Evolutionary conservation across 148 eudicot genomes (phyloP).

Genomic region (Vaccinium macrocarpon): DNA sequence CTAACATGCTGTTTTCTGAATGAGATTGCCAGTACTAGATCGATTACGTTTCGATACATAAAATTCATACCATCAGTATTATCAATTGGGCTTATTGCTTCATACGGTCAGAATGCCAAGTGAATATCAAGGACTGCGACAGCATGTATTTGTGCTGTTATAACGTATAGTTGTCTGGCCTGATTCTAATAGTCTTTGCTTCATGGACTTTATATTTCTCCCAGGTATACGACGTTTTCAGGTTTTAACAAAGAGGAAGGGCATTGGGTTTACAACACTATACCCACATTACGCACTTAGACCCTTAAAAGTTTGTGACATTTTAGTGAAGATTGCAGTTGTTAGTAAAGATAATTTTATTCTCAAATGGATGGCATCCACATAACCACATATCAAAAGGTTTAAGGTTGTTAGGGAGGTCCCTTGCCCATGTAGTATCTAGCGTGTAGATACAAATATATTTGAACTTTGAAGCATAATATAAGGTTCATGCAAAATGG

Average conservation of each 20-base stretch:
- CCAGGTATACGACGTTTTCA: not conserved
- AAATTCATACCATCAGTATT: not conserved
- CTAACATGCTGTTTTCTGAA: not conserved
- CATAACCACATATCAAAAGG: not conserved
- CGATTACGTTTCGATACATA: not conserved
- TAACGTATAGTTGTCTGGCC: not conserved
- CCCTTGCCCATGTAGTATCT: too few relatives aligned
- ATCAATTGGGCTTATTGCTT: not conserved
- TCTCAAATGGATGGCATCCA: not conserved
- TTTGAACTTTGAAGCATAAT: too few relatives aligned
- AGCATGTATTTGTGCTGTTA: not conserved
- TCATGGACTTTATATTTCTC: not conserved
- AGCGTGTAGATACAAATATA: too few relatives aligned
- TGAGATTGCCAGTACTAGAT: not conserved
- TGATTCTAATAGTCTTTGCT: not conserved
- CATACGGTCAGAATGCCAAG: not conserved
- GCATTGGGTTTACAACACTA: not conserved
- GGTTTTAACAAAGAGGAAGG: not conserved
- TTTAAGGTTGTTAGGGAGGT: not conserved
- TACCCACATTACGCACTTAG: not conserved
- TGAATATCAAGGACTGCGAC: not conserved
- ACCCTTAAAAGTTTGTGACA: not conserved
- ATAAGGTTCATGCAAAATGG: too few relatives aligned
- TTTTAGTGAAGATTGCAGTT: not conserved
- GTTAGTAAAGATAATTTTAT: not conserved